Evolutionary conservation across 371 early-diverging fungal species (phyloP), one percentile per base, ranked within the genome.

Genomic region (Mucor piriformis): DNA sequence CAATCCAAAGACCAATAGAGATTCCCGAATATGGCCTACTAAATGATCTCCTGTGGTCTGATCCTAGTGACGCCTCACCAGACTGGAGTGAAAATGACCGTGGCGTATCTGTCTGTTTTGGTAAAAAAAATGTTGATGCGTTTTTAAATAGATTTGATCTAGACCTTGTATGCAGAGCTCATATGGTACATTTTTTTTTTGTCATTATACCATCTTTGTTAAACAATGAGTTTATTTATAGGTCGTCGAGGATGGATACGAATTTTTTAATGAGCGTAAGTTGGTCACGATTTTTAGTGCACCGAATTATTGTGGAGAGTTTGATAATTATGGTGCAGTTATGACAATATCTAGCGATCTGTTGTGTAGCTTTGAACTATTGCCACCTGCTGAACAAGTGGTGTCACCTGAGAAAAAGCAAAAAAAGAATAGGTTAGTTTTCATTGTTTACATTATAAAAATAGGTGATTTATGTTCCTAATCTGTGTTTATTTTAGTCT

Each of bases 201-300:
- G n/a, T 18, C 18, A 18, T 42, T 42, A 8, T 42, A 18, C 16
- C 3, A 18, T 18, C 6, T 18, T 16, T 8, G 20, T 6, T 29
- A 18, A 5, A 38, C n/a, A 16, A 18, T 42, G n/a, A 8, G 8
- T 16, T 42, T 42, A 42, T 42, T 42, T 20, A 18, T 64, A 65
- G 65, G 97, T 99, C 33, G 98, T 99, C 6, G 99, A 99, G 73
- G 98, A 98, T 65, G 99, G 99, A n/a, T 99, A 99, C 73, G 97
- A 98, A 76, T 99, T 99, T 76, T 98, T 98, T 81, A 92, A 92
- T 53, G 89, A 95, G 58, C 85, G 95, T 49, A 88, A 88, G 29
- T 77, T 98, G 25, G 99, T 99, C 1, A 99, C 99, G 3, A 79
- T 99, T 23, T 99, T 98, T 69, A 92, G 93, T 21, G 99, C 99